Conservation (phyloP, 495 filamentous ascomycete species). For the Penicillium canariense region DNA sequence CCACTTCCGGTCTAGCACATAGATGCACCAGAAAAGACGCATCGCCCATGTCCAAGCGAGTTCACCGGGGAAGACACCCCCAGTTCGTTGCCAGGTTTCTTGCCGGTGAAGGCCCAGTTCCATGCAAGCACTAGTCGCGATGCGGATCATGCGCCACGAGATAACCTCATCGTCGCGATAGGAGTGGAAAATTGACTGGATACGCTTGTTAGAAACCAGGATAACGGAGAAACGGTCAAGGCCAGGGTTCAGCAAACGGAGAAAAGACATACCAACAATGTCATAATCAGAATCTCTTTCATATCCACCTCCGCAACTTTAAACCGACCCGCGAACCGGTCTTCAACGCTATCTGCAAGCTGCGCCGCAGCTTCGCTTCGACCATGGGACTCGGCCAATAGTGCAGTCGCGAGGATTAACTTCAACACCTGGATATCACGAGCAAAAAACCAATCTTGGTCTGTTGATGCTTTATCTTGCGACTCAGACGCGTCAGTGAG, state of each 20-base stretch:
- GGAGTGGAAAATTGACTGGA: constrained; percentile 76
- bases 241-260: neutral
- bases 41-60: constrained; percentile 59
- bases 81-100: constrained; percentile 64
- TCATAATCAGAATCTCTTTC: constrained; percentile 66
- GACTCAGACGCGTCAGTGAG: constrained; percentile 47
- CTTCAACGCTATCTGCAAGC: constrained; percentile 69
- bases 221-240: neutral
- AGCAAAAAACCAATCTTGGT: constrained; percentile 58
- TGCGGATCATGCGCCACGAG: constrained; percentile 73
- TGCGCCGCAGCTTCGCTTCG: constrained; percentile 67
- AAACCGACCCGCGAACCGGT: constrained; percentile 61
- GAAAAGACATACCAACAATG: constrained; percentile 54
- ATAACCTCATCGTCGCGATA: constrained; percentile 75
- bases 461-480: constrained; percentile 48
- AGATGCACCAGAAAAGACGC: constrained; percentile 79
- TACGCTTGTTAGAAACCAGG: neutral
- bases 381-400: constrained; percentile 70
- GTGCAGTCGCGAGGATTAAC: constrained; percentile 68
- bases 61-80: constrained; percentile 53
- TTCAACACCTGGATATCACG: constrained; percentile 71
- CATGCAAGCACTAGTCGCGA: constrained; percentile 67
- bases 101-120: constrained; percentile 76
- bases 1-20: constrained; percentile 77
- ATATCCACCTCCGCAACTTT: constrained; percentile 63